Base-by-base conservation (phyloP, 192 early-diverging fungal genomes). In the Mortierella alpina region DNA sequence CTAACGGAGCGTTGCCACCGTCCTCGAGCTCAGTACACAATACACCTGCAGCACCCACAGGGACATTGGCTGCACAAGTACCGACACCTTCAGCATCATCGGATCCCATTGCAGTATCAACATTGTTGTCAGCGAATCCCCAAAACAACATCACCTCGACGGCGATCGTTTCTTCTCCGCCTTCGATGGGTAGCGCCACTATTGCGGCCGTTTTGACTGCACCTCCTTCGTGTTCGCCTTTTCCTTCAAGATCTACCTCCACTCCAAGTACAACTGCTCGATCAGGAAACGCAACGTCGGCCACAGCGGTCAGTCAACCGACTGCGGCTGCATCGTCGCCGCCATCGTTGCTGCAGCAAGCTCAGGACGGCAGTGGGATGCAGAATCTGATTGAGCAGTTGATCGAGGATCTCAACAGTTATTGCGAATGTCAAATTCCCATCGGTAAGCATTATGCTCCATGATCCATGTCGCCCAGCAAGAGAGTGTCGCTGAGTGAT, bases 371-470 rank as follows among this genome's bases (percentile, higher is more conserved):
- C 4, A 68, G 77, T 59, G 83, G 75, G 6, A 81, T 96, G 57
- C 88, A 93, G 46, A 92, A 93, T 62, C 86, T 96, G 7, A 92
- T 96, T 63, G 94, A 95, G 51, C 94, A 96, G 66, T 58, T 96
- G 41, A 79, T 93, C 52, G 95, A 96, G 69, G 94, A 95, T 80
- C 75, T 96, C n/a, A 95, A 96, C 59, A 85, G 87, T 59, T 94
- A 96, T 66, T 88, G 90, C 45, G 95, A 96, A 86, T 95, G 94
- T 62, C 92, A 95, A 68, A 95, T 96, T 46, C 87, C 92, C 39
- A 94, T 96, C 46, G 91, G 94, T 96, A 84, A 76, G 72, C 31
- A 2, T 59, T 42, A 59, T 9, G 57, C 23, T 59, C 20, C 6
- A 40, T 40, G 23, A 59, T 31, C 3, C 31, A 59, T 59, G 22